Evolutionary conservation across 1,139 yeast genomes (phyloP).

Genomic region (Geotrichum cucujoidarum): DNA sequence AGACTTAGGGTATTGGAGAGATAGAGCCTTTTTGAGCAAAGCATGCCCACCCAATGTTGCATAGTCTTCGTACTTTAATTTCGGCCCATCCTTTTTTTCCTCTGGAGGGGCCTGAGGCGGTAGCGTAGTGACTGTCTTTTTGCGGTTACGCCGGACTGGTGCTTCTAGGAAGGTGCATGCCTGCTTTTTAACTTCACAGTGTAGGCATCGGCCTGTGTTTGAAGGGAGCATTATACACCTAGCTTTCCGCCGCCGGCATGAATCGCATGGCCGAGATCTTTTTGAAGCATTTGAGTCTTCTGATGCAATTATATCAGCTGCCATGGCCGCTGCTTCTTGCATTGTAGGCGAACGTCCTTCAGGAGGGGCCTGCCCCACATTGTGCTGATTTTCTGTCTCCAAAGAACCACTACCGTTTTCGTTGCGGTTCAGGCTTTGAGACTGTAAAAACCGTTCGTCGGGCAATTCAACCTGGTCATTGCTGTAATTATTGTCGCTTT

Average conservation of each 20-base stretch:
- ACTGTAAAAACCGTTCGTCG: neutral
- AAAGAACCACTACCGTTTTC: neutral
- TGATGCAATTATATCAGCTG: slow-evolving; percentile 19
- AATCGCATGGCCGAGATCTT: slow-evolving; percentile 30
- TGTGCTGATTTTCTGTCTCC: neutral
- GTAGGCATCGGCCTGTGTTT: slow-evolving; percentile 32
- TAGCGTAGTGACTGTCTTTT: slow-evolving; percentile 15
- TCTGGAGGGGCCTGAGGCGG: slow-evolving; percentile 3
- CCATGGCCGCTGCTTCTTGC: slow-evolving; percentile 21
- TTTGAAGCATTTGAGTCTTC: slow-evolving; percentile 6
- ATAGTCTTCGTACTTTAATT: slow-evolving; percentile 36
- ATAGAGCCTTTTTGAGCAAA: slow-evolving; percentile 38
- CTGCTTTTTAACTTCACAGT: slow-evolving; percentile 35
- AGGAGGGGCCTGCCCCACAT: neutral
- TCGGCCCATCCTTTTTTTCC: slow-evolving; percentile 9
- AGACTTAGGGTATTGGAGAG: slow-evolving; percentile 40
- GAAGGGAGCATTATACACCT: slow-evolving; percentile 37
- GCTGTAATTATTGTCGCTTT: slow-evolving; percentile 6
- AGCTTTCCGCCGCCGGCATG: slow-evolving; percentile 36
- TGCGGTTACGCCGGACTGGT: slow-evolving; percentile 26
- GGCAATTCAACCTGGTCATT: neutral
- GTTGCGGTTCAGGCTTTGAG: neutral
- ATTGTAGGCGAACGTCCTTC: slow-evolving; percentile 15
- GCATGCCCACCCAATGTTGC: slow-evolving; percentile 38
- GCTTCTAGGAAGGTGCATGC: slow-evolving; percentile 37